Conservation (phyloP, 805 yeast species). For the Wickerhamiella azymoides region DNA sequence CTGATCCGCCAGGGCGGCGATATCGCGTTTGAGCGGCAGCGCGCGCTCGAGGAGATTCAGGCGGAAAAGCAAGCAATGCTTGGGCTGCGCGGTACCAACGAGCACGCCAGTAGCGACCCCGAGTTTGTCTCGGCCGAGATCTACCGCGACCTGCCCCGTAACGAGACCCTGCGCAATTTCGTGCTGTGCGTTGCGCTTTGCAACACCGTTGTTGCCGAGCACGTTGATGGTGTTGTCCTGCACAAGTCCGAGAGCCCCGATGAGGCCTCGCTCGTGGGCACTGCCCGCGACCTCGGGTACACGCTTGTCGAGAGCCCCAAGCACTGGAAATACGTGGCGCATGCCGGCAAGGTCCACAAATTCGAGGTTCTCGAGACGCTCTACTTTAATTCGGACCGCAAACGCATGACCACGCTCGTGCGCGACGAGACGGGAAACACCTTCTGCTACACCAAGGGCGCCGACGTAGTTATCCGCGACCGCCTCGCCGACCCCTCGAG, state of each 20-base stretch:
- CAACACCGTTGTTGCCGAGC: conserved; percentile 60
- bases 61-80: conserved; percentile 32
- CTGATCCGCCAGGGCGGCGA: conserved; percentile 49
- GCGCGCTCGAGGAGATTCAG: conserved; percentile 36
- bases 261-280: conserved; percentile 67
- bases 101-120: conserved; percentile 27
- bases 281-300: conserved; percentile 61
- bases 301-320: conserved; percentile 43
- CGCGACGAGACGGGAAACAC: conserved; percentile 31
- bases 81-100: conserved; percentile 18
- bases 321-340: conserved; percentile 31
- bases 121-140: conserved; percentile 50
- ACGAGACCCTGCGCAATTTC: conserved; percentile 39
- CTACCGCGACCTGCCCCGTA: conserved; percentile 41
- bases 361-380: conserved; percentile 42
- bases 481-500: conserved; percentile 28
- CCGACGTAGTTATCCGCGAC: conserved; percentile 80
- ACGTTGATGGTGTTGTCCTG: conserved; percentile 26
- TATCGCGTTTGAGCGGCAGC: conserved; percentile 32
- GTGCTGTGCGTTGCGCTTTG: conserved; percentile 57
- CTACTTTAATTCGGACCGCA: conserved; percentile 57
- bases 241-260: conserved; percentile 77
- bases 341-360: conserved; percentile 33
- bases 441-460: conserved; percentile 54
- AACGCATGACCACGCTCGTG: conserved; percentile 67